These are phyloP conservation scores for Pseudodiploospora longispora DNA, from an alignment of 2,329 filamentous ascomycete genomes.

Conservation along the genomic window DNA sequence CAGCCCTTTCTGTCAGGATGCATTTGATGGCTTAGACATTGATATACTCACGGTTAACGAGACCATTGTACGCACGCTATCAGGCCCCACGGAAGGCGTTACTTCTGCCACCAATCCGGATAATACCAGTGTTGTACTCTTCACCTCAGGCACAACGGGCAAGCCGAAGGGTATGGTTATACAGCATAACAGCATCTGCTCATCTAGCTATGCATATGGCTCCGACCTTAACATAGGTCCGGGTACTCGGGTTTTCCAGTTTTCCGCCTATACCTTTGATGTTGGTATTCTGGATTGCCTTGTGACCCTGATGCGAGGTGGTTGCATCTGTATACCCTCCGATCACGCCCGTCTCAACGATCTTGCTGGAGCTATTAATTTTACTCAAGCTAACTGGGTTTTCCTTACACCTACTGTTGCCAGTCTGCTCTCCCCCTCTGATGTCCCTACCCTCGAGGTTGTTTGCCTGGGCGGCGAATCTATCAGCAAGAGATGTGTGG, in stretches of 20 bases:
- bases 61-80: not conserved
- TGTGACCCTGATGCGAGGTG: not conserved
- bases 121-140: slow-evolving; percentile 12
- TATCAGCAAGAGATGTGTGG: slow-evolving; percentile 20
- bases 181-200: slow-evolving; percentile 7
- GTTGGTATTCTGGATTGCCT: not conserved
- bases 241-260: slow-evolving; percentile 5
- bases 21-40: not conserved
- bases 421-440: not conserved
- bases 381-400: slow-evolving; percentile 1
- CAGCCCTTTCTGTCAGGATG: not conserved
- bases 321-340: slow-evolving; percentile 4
- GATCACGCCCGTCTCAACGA: slow-evolving; percentile 8
- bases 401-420: slow-evolving; percentile 10
- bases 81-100: not conserved
- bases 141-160: slow-evolving; percentile 16
- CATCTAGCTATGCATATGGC: not conserved
- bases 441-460: slow-evolving; percentile 3
- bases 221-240: not conserved
- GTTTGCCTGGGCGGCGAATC: slow-evolving; percentile 10
- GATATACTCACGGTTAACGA: not conserved
- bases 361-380: slow-evolving; percentile 5
- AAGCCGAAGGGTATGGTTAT: slow-evolving; percentile 14
- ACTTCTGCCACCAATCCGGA: not conserved
- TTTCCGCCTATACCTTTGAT: slow-evolving; percentile 4